These are phyloP conservation scores for Penstemon eatonii DNA, from an alignment of 257 asterid genomes.

Conservation along the genomic window DNA sequence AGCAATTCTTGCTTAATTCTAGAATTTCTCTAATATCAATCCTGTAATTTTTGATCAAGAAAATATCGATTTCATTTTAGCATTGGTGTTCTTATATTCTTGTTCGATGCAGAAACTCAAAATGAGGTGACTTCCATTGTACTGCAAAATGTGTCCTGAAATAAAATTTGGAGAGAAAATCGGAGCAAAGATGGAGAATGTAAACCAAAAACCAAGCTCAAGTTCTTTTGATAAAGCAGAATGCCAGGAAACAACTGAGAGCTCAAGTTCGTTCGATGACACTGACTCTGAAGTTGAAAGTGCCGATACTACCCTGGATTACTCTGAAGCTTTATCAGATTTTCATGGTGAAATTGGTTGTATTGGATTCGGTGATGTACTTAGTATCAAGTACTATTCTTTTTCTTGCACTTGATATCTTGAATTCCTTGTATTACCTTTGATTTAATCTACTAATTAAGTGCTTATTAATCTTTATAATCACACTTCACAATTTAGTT, in stretches of 20 bases:
- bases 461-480: constrained; percentile 6
- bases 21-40: no score
- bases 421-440: background rate
- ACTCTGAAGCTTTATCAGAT: constrained; percentile 41
- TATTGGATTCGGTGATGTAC: constrained; percentile 25
- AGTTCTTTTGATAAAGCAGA: constrained; percentile 46
- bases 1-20: no score
- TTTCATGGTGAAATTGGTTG: constrained; percentile 31
- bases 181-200: constrained; percentile 32
- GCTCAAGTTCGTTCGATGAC: constrained; percentile 76
- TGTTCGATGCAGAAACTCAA: constrained; percentile 12
- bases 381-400: constrained; percentile 35
- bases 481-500: background rate
- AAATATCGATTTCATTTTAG: background rate
- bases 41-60: background rate
- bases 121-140: constrained; percentile 9
- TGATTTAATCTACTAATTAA: background rate
- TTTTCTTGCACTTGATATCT: background rate
- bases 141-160: constrained; percentile 28
- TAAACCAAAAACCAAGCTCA: constrained; percentile 35
- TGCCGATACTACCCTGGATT: constrained; percentile 25
- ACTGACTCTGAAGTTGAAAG: constrained; percentile 47
- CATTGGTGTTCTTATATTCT: constrained; percentile 26
- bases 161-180: constrained; percentile 20
- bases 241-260: constrained; percentile 56